These are phyloP conservation scores for Echeveria elegans DNA, from an alignment of 164 flowering plant species.

Conservation along the genomic window DNA sequence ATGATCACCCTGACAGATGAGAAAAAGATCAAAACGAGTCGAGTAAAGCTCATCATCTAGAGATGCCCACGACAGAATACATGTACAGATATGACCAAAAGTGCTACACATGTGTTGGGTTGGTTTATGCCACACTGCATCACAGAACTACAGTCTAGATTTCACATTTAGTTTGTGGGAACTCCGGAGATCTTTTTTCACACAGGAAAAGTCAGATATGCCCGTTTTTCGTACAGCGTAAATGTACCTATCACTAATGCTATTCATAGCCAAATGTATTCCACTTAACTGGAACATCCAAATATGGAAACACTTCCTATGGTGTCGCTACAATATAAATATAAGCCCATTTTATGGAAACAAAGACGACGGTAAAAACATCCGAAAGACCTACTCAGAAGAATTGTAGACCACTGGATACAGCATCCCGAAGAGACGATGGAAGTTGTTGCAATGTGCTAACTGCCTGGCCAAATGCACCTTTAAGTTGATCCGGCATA, in stretches of 20 bases:
- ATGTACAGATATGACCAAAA: not conserved
- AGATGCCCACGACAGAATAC: not conserved
- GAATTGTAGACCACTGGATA: conserved; percentile 52
- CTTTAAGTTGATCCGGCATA: conserved; percentile 70
- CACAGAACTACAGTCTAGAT: not conserved
- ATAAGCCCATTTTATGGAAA: not conserved
- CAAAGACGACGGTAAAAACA: not conserved
- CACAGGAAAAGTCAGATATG: not conserved
- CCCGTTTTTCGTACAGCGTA: not conserved
- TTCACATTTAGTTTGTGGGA: not conserved
- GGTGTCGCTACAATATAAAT: not conserved
- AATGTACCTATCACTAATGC: not conserved
- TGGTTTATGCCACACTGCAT: not conserved
- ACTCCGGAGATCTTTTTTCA: not conserved
- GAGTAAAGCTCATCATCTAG: not conserved
- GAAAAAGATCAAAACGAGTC: not conserved
- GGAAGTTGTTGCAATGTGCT: conserved; percentile 73
- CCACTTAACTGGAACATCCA: not conserved
- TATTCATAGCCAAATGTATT: not conserved
- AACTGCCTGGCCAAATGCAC: conserved; percentile 60
- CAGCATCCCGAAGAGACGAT: conserved; percentile 49
- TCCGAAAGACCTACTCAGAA: conserved; percentile 38
- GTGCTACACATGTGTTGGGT: not conserved
- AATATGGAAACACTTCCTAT: not conserved
- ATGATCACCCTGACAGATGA: not conserved